Base-by-base conservation (phyloP, 208 protist genomes). In the Hexamita inflata region DNA sequence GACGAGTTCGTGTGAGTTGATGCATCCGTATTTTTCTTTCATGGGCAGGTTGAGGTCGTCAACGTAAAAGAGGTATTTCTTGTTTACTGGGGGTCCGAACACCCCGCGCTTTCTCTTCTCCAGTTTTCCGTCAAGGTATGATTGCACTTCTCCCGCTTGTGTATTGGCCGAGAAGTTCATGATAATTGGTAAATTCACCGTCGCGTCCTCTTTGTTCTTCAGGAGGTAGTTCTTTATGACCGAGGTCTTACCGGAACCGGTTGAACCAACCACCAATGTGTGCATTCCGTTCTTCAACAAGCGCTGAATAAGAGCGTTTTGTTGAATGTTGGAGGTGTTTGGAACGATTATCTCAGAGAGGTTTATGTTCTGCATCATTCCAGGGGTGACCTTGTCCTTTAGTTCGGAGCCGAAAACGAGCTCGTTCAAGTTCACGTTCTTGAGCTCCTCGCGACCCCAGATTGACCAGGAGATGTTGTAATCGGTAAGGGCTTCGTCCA, bases 31-130 rank as follows among this genome's bases (percentile, higher is more conserved):
- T 29, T 82, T 38, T 53, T 83, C 75, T 30, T 32, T 89, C 59
- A 87, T 89, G 11, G 95, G 95, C 93, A 98, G 97, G 84, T 98
- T 98, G 61, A 98, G 82, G 85, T 98, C 95, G 82, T 98, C 95
- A 38, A 97, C 86, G 85, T 96, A 98, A 4, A 97, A 85, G 11
- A 97, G 82, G 59, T 97, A 86, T 0, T 89, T 88, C 84, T 96
- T 97, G 77, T 93, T 92, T 0, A 88, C 84, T 66, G 91, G 91
- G 59, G 92, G 92, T 34, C 92, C 90, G 83, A 92, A 95, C 74
- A 86, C 90, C 41, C 87, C 89, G 62, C 87, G 89, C 83, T 91
- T 90, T 78, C 92, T 88, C 82, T 93, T 94, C 82, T 94, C 91
- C 59, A 92, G 88, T 83, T 90, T 90, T 77, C 90, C 87, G 82